Percentiles rank a stretch among this genome's conserved stretches.
These are phyloP conservation scores for Avena sativa DNA, from an alignment of 176 grass and related monocot genomes.

Conservation along the genomic window DNA sequence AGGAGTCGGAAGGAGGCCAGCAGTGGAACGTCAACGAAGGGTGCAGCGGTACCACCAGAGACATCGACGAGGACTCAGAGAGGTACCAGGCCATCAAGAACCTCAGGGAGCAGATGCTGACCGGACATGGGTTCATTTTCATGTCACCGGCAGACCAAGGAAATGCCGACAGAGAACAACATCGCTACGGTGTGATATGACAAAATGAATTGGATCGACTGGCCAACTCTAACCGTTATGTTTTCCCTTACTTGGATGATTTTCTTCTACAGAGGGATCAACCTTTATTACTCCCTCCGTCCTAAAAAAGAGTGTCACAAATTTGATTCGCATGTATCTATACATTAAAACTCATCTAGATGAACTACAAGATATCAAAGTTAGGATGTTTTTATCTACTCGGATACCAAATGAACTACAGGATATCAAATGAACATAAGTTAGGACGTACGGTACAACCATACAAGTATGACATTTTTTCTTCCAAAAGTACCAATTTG, in stretches of 20 bases:
- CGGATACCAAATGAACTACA: no score
- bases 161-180: constrained; percentile 6
- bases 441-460: background rate
- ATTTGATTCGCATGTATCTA: no score
- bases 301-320: no score
- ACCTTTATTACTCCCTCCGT: no score
- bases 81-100: constrained; percentile 82
- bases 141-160: constrained; percentile 33
- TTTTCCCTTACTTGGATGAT: background rate
- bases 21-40: constrained; percentile 36
- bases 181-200: background rate
- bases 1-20: constrained; percentile 18
- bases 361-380: no score
- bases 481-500: constrained; percentile 3
- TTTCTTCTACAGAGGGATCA: no score
- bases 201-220: background rate
- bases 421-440: background rate
- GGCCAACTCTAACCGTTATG: background rate
- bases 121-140: constrained; percentile 61
- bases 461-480: background rate
- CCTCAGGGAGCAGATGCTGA: constrained; percentile 81
- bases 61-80: constrained; percentile 62
- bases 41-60: constrained; percentile 40
- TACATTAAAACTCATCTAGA: no score
- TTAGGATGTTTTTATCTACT: no score